Conservation (phyloP, 176 grass and related monocot genomes). For the Miscanthus lutarioriparius region DNA sequence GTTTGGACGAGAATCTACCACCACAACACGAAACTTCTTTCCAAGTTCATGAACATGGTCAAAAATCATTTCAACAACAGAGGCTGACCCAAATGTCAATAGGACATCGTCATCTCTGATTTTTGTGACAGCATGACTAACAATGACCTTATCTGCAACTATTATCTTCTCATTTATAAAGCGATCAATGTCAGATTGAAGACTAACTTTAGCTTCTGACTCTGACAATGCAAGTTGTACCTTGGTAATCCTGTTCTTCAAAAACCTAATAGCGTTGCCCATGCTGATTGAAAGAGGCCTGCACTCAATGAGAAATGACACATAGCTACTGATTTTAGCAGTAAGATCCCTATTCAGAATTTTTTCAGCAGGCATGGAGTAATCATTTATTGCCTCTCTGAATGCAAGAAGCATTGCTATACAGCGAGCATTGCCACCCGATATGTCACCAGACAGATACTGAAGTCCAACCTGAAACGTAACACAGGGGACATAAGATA, state of each 20-base stretch:
- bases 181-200: slow-evolving; percentile 80
- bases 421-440: slow-evolving; percentile 71
- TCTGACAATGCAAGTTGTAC: slow-evolving; percentile 52
- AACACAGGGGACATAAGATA: slow-evolving; percentile 6
- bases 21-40: slow-evolving; percentile 62
- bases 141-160: slow-evolving; percentile 65
- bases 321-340: slow-evolving; percentile 63
- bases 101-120: slow-evolving; percentile 78
- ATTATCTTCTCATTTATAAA: slow-evolving; percentile 91
- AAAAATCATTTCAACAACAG: slow-evolving; percentile 81
- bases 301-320: slow-evolving; percentile 83
- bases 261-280: slow-evolving; percentile 77
- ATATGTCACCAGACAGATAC: slow-evolving; percentile 66
- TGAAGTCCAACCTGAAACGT: slow-evolving; percentile 77
- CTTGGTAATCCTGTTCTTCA: slow-evolving; percentile 65
- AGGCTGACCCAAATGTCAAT: slow-evolving; percentile 70
- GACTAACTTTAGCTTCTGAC: slow-evolving; percentile 63
- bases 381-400: slow-evolving; percentile 70
- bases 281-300: slow-evolving; percentile 81
- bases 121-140: slow-evolving; percentile 69
- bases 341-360: slow-evolving; percentile 63
- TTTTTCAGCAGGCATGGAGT: slow-evolving; percentile 65
- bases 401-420: slow-evolving; percentile 90
- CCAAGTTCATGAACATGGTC: slow-evolving; percentile 57
- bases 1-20: slow-evolving; percentile 74